These are phyloP conservation scores for Umbellularia californica DNA, from an alignment of 164 flowering plant species.

Conservation along the genomic window DNA sequence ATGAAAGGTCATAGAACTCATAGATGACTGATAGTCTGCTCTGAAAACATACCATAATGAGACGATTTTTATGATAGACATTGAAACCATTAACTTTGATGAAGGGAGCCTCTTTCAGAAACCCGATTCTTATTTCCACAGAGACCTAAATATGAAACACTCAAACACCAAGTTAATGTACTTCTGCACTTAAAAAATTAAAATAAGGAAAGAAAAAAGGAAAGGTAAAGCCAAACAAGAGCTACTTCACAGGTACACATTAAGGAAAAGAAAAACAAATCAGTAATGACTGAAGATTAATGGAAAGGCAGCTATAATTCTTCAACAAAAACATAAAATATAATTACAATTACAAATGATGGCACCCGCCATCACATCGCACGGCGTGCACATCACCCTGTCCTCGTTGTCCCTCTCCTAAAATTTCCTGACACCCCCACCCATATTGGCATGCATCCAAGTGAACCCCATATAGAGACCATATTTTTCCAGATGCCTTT, in stretches of 20 bases:
- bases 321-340: too few species aligned
- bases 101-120: constrained; percentile 72
- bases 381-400: too few species aligned
- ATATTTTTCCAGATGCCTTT: too few species aligned
- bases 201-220: too few species aligned
- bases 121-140: constrained; percentile 70
- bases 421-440: too few species aligned
- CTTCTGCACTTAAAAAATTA: too few species aligned
- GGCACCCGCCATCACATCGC: too few species aligned
- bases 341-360: too few species aligned
- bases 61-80: constrained; percentile 90
- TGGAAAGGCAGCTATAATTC: too few species aligned
- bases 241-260: neutral
- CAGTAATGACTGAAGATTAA: neutral
- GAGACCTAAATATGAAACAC: constrained; percentile 34
- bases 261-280: neutral
- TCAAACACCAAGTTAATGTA: neutral
- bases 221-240: neutral
- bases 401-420: too few species aligned
- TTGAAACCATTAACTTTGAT: constrained; percentile 63
- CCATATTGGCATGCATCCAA: too few species aligned
- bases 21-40: neutral
- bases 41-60: constrained; percentile 65
- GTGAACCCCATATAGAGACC: too few species aligned
- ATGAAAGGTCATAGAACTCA: neutral